Evolutionary conservation across 345 rosid species (phyloP), one percentile per base, ranked within the genome.

Genomic region (Odontarrhena argentea): DNA sequence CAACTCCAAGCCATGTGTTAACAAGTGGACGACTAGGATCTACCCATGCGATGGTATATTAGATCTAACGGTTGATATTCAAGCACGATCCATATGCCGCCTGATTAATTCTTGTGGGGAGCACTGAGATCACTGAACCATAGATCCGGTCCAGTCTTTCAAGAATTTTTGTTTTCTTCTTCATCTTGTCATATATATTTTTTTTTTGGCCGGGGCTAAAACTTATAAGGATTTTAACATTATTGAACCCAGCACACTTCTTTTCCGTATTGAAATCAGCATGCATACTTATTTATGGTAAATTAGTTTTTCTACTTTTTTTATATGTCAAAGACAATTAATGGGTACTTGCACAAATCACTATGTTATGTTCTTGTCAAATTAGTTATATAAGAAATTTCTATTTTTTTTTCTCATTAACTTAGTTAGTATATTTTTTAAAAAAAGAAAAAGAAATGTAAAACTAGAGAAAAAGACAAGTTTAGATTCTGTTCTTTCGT

Each of bases 21-120:
- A 7, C 70, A 71, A 38, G 45, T 71, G 70, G 53, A 64, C 65
- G 50, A 7, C 7, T 15, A 1, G 0, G 28, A 71, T 55, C 55
- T 53, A 5, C 24, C 1, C 30, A 10, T 10, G n/a, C 4, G 3
- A 13, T 43, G 1, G 9, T 2, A 4, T 6, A 44, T 37, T 15
- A 7, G 28, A 66, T 73, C 63, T 30, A 25, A 60, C 62, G 68
- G 51, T 40, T 59, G 0, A 36, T 24, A 44, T 41, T 50, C 22
- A 4, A 40, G 26, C 18, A 1, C 1, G 42, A 40, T 64, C 59
- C 45, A 5, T 44, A 10, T 50, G 43, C 49, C 53, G 41, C 37
- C 13, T 69, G 53, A 5, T 60, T 24, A 22, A 12, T 43, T 43
- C 8, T 2, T 5, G 55, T 69, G 48, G 35, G 14, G 7, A 32